Evolutionary conservation across 23 red algal genomes (phyloP).

Genomic region (Agarophyton chilense): DNA sequence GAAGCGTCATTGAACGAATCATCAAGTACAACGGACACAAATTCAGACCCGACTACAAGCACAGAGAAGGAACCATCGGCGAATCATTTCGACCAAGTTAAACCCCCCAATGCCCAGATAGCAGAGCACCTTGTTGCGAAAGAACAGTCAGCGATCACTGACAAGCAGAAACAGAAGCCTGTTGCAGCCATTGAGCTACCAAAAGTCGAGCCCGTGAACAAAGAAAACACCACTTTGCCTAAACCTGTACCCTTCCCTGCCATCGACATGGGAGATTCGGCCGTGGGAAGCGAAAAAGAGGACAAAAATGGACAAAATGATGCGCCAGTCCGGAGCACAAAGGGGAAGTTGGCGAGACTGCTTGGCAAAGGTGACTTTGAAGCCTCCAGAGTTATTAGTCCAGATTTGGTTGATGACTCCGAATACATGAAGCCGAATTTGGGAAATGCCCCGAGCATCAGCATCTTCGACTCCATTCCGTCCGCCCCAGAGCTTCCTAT

Average conservation of each 20-base stretch:
- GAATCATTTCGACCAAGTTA: not conserved
- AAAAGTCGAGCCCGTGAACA: not conserved
- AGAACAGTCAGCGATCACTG: not conserved
- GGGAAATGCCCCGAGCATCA: constrained; percentile 10
- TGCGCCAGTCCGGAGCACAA: constrained; percentile 7
- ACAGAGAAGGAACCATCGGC: not conserved
- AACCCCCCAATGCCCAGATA: not conserved
- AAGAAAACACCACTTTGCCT: not conserved
- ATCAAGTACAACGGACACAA: not conserved
- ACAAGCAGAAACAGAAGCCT: not conserved
- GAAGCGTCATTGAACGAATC: not conserved
- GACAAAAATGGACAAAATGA: not conserved
- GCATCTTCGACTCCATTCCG: constrained; percentile 29
- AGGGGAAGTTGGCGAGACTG: constrained; percentile 59
- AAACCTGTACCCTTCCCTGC: not conserved
- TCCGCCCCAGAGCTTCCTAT: not conserved
- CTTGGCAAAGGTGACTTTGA: constrained; percentile 63
- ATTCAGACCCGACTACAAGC: not conserved
- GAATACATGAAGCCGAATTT: constrained; percentile 45
- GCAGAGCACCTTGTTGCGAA: not conserved
- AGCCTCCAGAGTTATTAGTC: constrained; percentile 18
- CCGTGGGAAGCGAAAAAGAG: not conserved
- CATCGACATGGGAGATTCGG: not conserved
- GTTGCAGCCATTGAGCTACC: not conserved
- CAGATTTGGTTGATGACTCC: constrained; percentile 57